Evolutionary conservation across 495 filamentous ascomycete genomes (phyloP).

Genomic region (Neurospora discreta): DNA sequence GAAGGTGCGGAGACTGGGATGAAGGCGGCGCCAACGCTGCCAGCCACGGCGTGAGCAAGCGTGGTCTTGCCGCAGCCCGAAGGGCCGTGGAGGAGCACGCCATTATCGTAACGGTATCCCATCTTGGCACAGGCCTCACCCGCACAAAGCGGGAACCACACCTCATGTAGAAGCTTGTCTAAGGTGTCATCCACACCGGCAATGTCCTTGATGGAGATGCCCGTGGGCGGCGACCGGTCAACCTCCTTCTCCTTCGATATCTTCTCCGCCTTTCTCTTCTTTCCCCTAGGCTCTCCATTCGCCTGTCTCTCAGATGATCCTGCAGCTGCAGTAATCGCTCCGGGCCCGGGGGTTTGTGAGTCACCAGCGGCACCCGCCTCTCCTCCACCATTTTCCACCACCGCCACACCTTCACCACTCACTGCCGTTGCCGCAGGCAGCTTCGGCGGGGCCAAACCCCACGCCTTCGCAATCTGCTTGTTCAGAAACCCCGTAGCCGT

Average conservation of each 20-base stretch:
- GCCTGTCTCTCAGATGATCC: slow-evolving; percentile 29
- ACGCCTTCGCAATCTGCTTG: slow-evolving; percentile 41
- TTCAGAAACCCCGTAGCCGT: slow-evolving; percentile 18
- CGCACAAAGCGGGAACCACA: slow-evolving; percentile 66
- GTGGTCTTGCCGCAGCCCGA: slow-evolving; percentile 94
- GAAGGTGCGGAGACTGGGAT: slow-evolving; percentile 83
- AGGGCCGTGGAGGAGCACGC: slow-evolving; percentile 83
- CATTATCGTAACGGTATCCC: slow-evolving; percentile 67
- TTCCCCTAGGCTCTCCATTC: slow-evolving; percentile 58
- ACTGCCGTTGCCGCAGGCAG: slow-evolving; percentile 16
- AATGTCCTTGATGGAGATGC: slow-evolving; percentile 67
- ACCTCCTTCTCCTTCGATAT: slow-evolving; percentile 21
- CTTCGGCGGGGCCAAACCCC: slow-evolving; percentile 39
- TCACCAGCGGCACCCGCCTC: neutral
- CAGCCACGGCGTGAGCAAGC: slow-evolving; percentile 83
- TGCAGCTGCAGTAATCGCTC: slow-evolving; percentile 7
- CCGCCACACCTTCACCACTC: neutral
- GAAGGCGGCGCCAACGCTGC: slow-evolving; percentile 73
- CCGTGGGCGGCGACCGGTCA: slow-evolving; percentile 61
- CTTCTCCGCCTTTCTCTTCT: slow-evolving; percentile 45
- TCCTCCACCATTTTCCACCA: neutral
- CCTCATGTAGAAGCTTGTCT: slow-evolving; percentile 61
- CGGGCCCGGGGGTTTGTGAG: neutral
- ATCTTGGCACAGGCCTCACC: slow-evolving; percentile 44
- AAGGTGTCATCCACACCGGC: slow-evolving; percentile 79